Evolutionary conservation across 257 asterid genomes (phyloP), one percentile per base, ranked within the genome.

Genomic region (Handroanthus guayacan): DNA sequence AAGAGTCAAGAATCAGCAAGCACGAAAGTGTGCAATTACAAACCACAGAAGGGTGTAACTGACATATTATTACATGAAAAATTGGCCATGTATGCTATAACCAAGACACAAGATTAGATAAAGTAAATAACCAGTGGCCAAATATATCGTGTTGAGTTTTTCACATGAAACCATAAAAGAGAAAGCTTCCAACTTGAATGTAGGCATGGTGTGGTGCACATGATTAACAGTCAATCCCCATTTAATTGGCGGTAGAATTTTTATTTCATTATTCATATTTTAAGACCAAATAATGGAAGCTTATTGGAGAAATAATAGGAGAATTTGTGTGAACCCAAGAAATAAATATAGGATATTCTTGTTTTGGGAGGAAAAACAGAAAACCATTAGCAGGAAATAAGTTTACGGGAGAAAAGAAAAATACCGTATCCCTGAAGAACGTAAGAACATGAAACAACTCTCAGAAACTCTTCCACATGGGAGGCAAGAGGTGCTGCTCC

Each of bases 401-500:
- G 41, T 36, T 74, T 61, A 36, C n/a, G 65, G 60, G 55, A 71
- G 10, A 64, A 67, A 68, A 48, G 77, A 43, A 71, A 77, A 66
- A 44, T 92, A 95, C 99, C 99, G 63, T 95, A 95, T 89, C 99
- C 99, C 81, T 95, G 99, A 80, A 93, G 97, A 77, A 92, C 97
- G 56, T 88, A 84, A 80, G 90, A 67, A 62, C 99, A 83, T 74
- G 97, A 72, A 44, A 93, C 98, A 31, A 95, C 97, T 84, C 97
- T 84, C 74, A 95, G 82, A 87, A 62, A 95, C 84, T 90, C 96
- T 79, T 95, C 99, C 37, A 95, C 96, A 71, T 95, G 97, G 38
- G 96, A 75, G 75, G 99, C 94, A 78, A 95, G 98, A 73, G 99
- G 99, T 52, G 99, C 99, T 79, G 97, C 99, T 75, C 98, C 99